Conservation (phyloP, 202 grass and related monocot genomes). For the Saccharum hybrid region DNA sequence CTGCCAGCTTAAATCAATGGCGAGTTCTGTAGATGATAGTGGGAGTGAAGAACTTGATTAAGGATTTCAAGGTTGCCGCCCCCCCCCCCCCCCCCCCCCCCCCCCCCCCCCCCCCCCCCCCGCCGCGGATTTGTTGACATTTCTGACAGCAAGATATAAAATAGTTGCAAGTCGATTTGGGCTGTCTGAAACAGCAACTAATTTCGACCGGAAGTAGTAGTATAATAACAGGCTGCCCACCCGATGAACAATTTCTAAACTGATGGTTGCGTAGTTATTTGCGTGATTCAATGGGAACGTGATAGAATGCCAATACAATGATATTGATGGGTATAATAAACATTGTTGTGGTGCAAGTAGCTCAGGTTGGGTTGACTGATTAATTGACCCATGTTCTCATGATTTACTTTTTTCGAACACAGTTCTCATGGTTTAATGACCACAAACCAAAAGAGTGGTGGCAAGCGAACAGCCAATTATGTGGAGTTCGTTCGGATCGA, state of each 20-base stretch:
- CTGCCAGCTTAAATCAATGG: neutral
- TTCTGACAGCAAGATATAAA: neutral
- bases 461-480: neutral
- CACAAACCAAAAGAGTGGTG: neutral
- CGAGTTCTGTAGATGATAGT: neutral
- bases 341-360: neutral
- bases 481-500: neutral
- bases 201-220: neutral
- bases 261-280: neutral
- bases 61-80: neutral
- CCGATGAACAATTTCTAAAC: neutral
- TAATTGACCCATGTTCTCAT: neutral
- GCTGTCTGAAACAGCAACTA: neutral
- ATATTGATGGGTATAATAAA: neutral
- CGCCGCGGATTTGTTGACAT: neutral
- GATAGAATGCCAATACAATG: neutral
- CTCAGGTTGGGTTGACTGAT: neutral
- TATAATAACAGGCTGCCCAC: neutral
- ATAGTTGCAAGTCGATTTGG: neutral
- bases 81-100: too few relatives aligned
- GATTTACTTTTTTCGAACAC: neutral
- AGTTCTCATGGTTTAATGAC: neutral
- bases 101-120: too few relatives aligned
- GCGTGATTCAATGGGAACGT: neutral
- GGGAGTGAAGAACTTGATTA: neutral